Evolutionary conservation across 495 filamentous ascomycete genomes (phyloP).

Genomic region (Peziza echinospora): DNA sequence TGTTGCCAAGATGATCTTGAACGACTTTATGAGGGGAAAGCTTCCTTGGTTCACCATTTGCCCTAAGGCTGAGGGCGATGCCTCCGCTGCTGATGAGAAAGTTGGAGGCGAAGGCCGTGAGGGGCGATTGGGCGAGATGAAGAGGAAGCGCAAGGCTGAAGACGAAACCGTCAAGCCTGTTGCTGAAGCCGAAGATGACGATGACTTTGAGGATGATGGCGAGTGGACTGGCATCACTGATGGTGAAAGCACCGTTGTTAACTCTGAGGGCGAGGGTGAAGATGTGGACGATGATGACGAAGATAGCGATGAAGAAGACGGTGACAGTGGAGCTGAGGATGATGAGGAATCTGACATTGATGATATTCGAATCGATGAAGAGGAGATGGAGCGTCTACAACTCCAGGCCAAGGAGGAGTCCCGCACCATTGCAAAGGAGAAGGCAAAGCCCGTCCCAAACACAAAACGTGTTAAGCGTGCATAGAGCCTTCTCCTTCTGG

Average conservation of each 20-base stretch:
- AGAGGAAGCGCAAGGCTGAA: conserved; percentile 30
- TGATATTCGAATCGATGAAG: conserved; percentile 2
- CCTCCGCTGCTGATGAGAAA: conserved; percentile 30
- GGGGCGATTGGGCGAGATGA: conserved; percentile 37
- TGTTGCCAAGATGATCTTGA: conserved; percentile 85
- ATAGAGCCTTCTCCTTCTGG: no score
- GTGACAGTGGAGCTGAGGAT: conserved; percentile 3
- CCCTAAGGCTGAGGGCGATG: conserved; percentile 36
- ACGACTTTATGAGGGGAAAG: conserved; percentile 87
- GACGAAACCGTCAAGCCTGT: background rate
- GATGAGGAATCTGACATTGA: conserved; percentile 6
- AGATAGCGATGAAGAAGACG: conserved; percentile 29
- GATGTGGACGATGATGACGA: conserved; percentile 56
- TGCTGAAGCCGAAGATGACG: conserved; percentile 12
- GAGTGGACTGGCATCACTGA: conserved; percentile 22
- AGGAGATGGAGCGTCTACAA: background rate
- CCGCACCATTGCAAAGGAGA: conserved; percentile 1
- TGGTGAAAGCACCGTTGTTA: conserved; percentile 65
- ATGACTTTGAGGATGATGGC: conserved; percentile 16
- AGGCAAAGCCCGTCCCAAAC: conserved; percentile 1
- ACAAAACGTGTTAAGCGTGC: no score
- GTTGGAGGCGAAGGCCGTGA: conserved; percentile 32
- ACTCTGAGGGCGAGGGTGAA: conserved; percentile 52
- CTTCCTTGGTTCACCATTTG: conserved; percentile 86
- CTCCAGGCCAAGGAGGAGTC: conserved; percentile 4